Base-by-base conservation (phyloP, 148 eudicot species). In the Rhododendron simsii region DNA sequence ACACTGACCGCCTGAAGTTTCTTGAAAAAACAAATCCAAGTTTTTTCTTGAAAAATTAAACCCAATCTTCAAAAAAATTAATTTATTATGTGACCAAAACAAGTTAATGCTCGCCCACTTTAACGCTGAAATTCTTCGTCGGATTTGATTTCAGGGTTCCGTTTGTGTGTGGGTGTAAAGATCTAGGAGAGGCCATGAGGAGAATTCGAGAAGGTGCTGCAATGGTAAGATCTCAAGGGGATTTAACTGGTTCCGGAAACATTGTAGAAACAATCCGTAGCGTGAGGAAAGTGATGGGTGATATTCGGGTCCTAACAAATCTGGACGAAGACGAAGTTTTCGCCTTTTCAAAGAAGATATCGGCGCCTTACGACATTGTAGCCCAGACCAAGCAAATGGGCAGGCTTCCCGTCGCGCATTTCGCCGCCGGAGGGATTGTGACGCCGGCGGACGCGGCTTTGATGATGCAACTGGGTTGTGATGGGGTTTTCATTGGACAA, bases 381-480 rank as follows among this genome's bases (percentile, higher is more conserved):
- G 96, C 94, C 15, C 98, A 95, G 88, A 92, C 99, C 5, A 96
- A 95, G 92, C 98, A 96, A 87, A 92, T 96, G 93, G 98, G 96
- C 5, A 87, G 99, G 83, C 95, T 96, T 33, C 99, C 98, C 7
- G 98, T 95, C 69, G 98, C 89, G 45, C 95, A 96, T 84, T 96
- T 96, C 23, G 98, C 98, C 0, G 87, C 92, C 2, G 97, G 99
- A 8, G 98, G 98, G 37, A 92, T 96, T 26, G 90, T 88, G 51
- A 93, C 98, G 9, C 94, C 98, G 20, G 98, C 98, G 0, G 99
- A 96, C 69, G 99, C 91, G 0, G 99, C 99, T 15, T 71, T 96
- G 45, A 94, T 95, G 98, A 94, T 95, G 98, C 99, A 94, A 78
- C 84, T 96, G 84, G 98, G 99, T 1, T 95, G 99, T 85, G 98